Evolutionary conservation across 345 rosid species (phyloP).

Genomic region (Arabis alpina): DNA sequence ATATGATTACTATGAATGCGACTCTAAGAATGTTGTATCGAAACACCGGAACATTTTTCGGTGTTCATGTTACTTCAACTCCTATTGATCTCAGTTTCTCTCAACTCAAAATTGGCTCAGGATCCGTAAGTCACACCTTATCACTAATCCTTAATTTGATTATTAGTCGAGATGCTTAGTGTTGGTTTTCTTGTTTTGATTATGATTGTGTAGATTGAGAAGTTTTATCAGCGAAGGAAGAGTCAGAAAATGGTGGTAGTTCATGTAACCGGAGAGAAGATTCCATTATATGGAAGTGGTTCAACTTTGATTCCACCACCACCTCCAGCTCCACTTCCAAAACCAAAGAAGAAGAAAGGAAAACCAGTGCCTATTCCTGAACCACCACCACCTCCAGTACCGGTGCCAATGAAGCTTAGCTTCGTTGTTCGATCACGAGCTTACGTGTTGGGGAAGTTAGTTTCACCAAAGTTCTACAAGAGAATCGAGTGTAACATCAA

Average conservation of each 20-base stretch:
- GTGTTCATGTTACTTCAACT: constrained; percentile 82
- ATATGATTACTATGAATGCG: constrained; percentile 83
- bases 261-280: constrained; percentile 62
- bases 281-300: constrained; percentile 90
- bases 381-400: constrained; percentile 57
- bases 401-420: constrained; percentile 65
- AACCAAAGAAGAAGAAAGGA: constrained; percentile 43
- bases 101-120: constrained; percentile 72
- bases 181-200: background rate
- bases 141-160: no score
- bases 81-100: constrained; percentile 74
- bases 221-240: constrained; percentile 82
- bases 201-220: constrained; percentile 58
- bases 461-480: constrained; percentile 77
- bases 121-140: constrained; percentile 60
- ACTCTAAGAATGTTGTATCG: constrained; percentile 74
- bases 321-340: constrained; percentile 56
- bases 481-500: constrained; percentile 64
- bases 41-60: constrained; percentile 93
- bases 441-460: constrained; percentile 87
- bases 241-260: constrained; percentile 66
- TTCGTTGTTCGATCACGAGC: constrained; percentile 74
- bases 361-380: background rate
- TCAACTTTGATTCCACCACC: constrained; percentile 63
- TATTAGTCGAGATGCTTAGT: no score